Base-by-base conservation (phyloP, 441 rosid genomes). In the Melastoma candidum region DNA sequence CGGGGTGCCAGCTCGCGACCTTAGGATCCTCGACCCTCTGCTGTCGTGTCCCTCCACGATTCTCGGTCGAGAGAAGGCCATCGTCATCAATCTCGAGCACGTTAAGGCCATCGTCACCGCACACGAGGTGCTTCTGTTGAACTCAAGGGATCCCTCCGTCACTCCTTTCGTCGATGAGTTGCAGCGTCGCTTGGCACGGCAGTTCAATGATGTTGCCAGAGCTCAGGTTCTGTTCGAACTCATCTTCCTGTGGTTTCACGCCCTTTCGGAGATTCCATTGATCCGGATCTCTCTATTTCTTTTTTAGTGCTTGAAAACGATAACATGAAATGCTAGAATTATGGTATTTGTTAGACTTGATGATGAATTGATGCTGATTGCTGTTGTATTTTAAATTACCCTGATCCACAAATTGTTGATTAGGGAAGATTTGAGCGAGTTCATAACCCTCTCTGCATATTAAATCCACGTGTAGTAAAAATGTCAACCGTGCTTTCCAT, bases 21-120 rank as follows among this genome's bases (percentile, higher is more conserved):
- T 90, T 27, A 76, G 97, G 69, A 77, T 82, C 26, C 81, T 87
- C 10, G 95, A 90, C 72, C 95, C 95, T 12, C 70, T 77, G 2
- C 77, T 87, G 12, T 81, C 97, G 44, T 87, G 84, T 69, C 95
- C 90, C 3, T 87, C 97, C 2, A 76, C 95, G 14, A 65, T 83
- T 53, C 65, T 90, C 58, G 96, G 96, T 13, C 70, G 95, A 61
- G 97, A 87, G 69, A 74, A 75, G 48, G 96, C 89, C 17, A 84
- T 90, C 6, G 96, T 87, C 8, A 81, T 90, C 60, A 87, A 87
- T 55, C 60, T 84, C 74, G 97, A 90, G 78, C 89, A 90, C 55
- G 81, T 84, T 11, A 84, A 90, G 78, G 92, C 95, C 12, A 87
- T 90, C 51, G 79, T 83, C 65, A 90, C 92, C 0, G 84, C 94